Percentiles rank a stretch among this genome's conserved stretches.
phyloP scores from a whole-genome alignment of 106 monocot genomes.

The Phalaenopsis equestris region DNA sequence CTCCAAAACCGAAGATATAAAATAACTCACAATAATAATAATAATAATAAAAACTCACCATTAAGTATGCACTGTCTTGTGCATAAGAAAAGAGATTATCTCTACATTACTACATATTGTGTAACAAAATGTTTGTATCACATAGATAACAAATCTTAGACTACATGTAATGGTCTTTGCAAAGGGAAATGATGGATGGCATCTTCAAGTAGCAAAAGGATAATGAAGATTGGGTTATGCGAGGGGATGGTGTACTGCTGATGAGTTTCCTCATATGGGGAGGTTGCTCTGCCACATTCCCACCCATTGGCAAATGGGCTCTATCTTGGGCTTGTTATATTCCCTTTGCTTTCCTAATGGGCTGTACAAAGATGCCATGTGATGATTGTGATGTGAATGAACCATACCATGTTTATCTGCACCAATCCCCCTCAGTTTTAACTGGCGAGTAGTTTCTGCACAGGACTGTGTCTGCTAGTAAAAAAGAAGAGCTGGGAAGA shows the following conservation, averaged over 20 bases:
- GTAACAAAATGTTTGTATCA: too few relatives aligned
- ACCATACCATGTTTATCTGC: constrained; percentile 26
- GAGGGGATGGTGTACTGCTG: neutral
- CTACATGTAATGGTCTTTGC: neutral
- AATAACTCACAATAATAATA: neutral
- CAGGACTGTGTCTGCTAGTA: neutral
- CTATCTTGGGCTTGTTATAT: constrained; percentile 48
- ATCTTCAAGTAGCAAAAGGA: constrained; percentile 11
- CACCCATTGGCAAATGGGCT: constrained; percentile 32
- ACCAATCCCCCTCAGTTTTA: constrained; percentile 11
- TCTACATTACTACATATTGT: too few relatives aligned
- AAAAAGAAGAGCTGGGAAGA: constrained; percentile 3
- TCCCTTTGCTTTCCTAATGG: constrained; percentile 63
- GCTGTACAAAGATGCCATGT: constrained; percentile 51
- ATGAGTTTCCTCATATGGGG: constrained; percentile 24
- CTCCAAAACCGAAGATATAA: neutral
- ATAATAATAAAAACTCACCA: too few relatives aligned
- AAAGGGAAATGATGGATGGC: constrained; percentile 16
- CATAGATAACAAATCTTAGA: too few relatives aligned
- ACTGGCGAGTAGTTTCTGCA: neutral
- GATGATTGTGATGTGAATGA: constrained; percentile 74
- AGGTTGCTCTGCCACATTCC: constrained; percentile 53
- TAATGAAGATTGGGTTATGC: constrained; percentile 15
- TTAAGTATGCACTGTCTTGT: too few relatives aligned
- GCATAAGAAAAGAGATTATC: too few relatives aligned